phyloP scores from a whole-genome alignment of 2,329 filamentous ascomycete genomes.

The Fusarium bactridioides region DNA sequence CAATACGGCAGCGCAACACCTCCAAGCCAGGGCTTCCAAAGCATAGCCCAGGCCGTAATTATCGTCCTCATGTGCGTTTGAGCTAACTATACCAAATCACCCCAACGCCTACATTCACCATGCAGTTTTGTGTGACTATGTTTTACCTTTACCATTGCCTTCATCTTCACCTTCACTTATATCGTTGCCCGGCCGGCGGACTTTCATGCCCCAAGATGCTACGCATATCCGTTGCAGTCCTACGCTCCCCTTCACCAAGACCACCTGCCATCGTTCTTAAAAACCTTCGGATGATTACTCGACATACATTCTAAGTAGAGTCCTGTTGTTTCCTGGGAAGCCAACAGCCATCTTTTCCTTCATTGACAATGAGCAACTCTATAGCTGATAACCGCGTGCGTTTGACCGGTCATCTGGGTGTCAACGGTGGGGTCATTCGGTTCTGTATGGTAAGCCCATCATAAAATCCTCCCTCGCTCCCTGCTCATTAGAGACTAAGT shows the following conservation, averaged over 20 bases:
- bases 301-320: constrained; percentile 44
- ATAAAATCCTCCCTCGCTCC: constrained; percentile 20
- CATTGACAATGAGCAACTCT: constrained; percentile 36
- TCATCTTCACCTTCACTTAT: constrained; percentile 15
- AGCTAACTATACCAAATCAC: constrained; percentile 6
- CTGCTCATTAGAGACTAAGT: constrained; percentile 34
- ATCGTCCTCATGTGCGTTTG: background rate
- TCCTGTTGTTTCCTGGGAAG: constrained; percentile 30
- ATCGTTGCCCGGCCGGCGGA: constrained; percentile 13
- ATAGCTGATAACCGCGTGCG: constrained; percentile 15
- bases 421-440: constrained; percentile 20
- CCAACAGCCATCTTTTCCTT: constrained; percentile 23
- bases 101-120: constrained; percentile 23
- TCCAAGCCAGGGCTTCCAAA: background rate
- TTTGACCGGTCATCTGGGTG: constrained; percentile 23
- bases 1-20: background rate
- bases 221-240: constrained; percentile 33
- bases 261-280: constrained; percentile 38
- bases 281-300: constrained; percentile 44
- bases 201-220: constrained; percentile 24
- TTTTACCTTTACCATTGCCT: constrained; percentile 1
- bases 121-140: constrained; percentile 8
- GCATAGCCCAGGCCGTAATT: background rate
- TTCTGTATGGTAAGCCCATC: constrained; percentile 30
- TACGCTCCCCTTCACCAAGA: constrained; percentile 39